Base-by-base conservation (phyloP, 257 asterid genomes). In the Ehretia macrophylla region DNA sequence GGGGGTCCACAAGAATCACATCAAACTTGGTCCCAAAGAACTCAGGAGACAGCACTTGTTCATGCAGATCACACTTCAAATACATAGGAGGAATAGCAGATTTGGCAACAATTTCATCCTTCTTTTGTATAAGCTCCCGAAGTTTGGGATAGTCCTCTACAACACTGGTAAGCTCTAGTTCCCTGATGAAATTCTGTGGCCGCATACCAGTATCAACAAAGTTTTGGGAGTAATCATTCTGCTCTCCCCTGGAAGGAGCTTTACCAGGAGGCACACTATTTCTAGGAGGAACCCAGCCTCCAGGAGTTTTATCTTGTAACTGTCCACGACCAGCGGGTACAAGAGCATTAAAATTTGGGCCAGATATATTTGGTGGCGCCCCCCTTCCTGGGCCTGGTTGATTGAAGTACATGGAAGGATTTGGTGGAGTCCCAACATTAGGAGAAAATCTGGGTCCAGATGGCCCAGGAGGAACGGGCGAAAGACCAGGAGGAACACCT, bases 201-300 rank as follows among this genome's bases (percentile, higher is more conserved):
- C 97, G 81, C 96, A 84, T 83, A 53, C 99, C 97, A 20, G 99
- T 93, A 83, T 93, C 99, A 17, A 93, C 99, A 80, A 93, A 93
- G 75, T 93, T 93, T 75, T 93, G 99, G 57, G 99, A 93, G 77
- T 93, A 93, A 75, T 93, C 99, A 77, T 93, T 93, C 76, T 93
- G 99, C 81, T 93, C 99, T 48, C 99, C 99, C 76, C 97, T 80
- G 9, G 99, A 93, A 23, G 99, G 99, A 76, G 99, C 99, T 80
- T 89, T 93, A 18, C 99, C 97, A 62, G 81, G 85, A 5, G 88
- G 90, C 16, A 80, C 88, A 62, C 73, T 80, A 55, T 59, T 78
- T 72, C 95, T 83, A 55, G 87, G 84, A 62, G 96, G 97, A 67
- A 75, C 78, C 99, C 99, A 93, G 35, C 97, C 95, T 60, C 94